Percentiles rank a stretch among this genome's conserved stretches.
Evolutionary conservation across 1,139 yeast genomes (phyloP).

Genomic region (Kurtzmaniella quercitrusa): DNA sequence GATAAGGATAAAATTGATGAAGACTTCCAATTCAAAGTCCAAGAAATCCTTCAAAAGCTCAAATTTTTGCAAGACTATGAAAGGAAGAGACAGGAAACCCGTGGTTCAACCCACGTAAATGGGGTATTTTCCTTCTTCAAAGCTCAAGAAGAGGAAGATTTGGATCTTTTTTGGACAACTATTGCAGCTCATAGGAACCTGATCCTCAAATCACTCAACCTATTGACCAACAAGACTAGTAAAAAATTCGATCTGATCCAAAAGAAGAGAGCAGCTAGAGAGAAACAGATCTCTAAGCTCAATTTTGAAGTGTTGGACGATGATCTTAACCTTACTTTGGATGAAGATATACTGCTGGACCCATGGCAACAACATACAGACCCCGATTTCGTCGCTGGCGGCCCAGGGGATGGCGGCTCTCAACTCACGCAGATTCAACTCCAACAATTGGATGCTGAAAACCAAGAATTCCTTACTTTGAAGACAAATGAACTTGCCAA

Average conservation of each 20-base stretch:
- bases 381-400: constrained; percentile 5
- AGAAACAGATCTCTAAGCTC: constrained; percentile 34
- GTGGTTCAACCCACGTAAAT: constrained; percentile 12
- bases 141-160: constrained; percentile 24
- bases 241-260: constrained; percentile 39
- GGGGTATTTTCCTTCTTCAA: constrained; percentile 17
- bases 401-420: not conserved
- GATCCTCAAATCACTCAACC: constrained; percentile 35
- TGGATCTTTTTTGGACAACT: constrained; percentile 22
- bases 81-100: constrained; percentile 28
- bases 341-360: constrained; percentile 7
- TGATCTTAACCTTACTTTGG: constrained; percentile 16
- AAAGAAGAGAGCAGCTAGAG: constrained; percentile 37
- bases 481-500: constrained; percentile 66
- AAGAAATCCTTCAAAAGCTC: constrained; percentile 47
- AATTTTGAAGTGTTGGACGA: constrained; percentile 42
- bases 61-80: constrained; percentile 50
- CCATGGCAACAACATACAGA: constrained; percentile 2
- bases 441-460: constrained; percentile 68
- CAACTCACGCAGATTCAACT: constrained; percentile 51
- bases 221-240: constrained; percentile 29
- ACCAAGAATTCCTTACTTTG: constrained; percentile 56
- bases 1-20: constrained; percentile 56
- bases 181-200: constrained; percentile 33
- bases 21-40: constrained; percentile 48